These are phyloP conservation scores for Russula lepida DNA, from an alignment of 768 basidiomycete species.

Conservation along the genomic window DNA sequence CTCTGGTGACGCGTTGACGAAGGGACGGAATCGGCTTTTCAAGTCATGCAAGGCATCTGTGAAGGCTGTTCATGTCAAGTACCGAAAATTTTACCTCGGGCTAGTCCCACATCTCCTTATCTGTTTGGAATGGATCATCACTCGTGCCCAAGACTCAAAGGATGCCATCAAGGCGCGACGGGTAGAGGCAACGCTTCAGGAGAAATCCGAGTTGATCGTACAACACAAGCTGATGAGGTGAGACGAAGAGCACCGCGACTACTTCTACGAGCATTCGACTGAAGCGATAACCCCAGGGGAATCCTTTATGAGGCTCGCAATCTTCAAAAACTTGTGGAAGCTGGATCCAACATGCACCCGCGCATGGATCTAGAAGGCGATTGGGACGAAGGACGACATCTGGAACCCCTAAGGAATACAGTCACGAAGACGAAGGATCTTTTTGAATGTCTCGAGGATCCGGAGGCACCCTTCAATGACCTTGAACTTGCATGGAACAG, in stretches of 20 bases:
- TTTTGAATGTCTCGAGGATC: neutral
- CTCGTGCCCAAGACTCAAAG: neutral
- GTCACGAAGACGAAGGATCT: constrained; percentile 1
- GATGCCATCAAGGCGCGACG: neutral
- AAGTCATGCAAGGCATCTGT: constrained; percentile 3
- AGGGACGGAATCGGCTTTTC: constrained; percentile 2
- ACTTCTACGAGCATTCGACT: neutral
- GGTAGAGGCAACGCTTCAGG: neutral
- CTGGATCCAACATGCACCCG: neutral
- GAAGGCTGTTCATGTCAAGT: neutral
- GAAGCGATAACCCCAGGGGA: neutral
- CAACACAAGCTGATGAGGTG: constrained; percentile 1
- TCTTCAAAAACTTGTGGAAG: neutral
- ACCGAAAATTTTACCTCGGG: constrained; percentile 10
- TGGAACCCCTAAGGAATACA: neutral
- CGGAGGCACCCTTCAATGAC: neutral
- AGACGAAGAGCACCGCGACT: neutral
- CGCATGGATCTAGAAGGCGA: neutral
- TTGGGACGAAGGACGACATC: neutral
- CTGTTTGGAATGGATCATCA: constrained; percentile 10
- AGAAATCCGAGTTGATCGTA: neutral
- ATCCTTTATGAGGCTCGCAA: neutral
- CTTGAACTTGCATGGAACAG: constrained; percentile 12
- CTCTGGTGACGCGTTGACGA: neutral
- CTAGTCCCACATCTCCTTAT: constrained; percentile 12